Evolutionary conservation across 306 rosid species (phyloP), one percentile per base, ranked within the genome.

Genomic region (Hippophae rhamnoides): DNA sequence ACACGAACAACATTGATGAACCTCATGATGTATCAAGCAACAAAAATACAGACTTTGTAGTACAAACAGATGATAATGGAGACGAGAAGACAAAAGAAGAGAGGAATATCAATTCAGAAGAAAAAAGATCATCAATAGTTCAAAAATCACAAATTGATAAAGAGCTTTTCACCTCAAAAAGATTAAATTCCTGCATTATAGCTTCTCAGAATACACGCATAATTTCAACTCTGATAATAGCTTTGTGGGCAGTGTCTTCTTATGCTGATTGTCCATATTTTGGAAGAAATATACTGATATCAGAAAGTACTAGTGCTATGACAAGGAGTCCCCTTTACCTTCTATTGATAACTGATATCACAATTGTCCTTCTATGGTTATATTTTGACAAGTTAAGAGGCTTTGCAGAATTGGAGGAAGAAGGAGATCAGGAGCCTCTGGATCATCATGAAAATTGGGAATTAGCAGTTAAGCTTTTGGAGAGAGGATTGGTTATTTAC

Each of bases 401-500:
- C 13, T 14, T 56, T 13, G 72, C 66, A 56, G 85, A 63, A 62
- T 69, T 10, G 52, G 64, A 57, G 11, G 48, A 45, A 41, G 78
- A 62, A 68, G 80, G 67, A 46, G 65, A 10, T 41, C 70, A 56
- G 13, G 56, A 43, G 51, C 38, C 57, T 14, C 64, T 49, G 40
- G 69, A 70, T 5, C 78, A 63, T 58, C 79, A 68, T 18, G 76
- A 71, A 3, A 78, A 60, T 56, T 87, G 95, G 97, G 73, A 63
- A 13, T 66, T 57, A 42, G 97, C 95, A 11, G 88, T 84, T 0
- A 84, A 69, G 74, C 72, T 90, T 31, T 45, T 90, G 81, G 97
- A 90, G 80, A 86, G 95, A 74, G 87, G 94, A 41, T 76, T 87
- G 83, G 94, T 79, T 3, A 78, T 70, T 7, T 90, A 87, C 66